Evolutionary conservation across 164 flowering plant species (phyloP).

Genomic region (Kingdonia uniflora): DNA sequence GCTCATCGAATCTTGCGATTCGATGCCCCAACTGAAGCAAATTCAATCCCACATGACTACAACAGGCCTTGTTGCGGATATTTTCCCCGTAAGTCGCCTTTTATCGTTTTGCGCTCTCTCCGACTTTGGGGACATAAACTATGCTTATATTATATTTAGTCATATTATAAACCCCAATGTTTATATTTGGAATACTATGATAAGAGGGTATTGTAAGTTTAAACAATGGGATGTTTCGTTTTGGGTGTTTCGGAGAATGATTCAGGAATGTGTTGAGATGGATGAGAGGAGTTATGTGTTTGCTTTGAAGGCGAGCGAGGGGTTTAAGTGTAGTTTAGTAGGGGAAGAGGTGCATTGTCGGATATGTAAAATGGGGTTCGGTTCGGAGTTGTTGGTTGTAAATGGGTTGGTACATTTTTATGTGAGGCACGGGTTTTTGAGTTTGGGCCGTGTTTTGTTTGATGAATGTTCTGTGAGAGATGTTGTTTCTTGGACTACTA

Average conservation of each 20-base stretch:
- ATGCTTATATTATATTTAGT: slow-evolving; percentile 34
- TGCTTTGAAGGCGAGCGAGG: slow-evolving; percentile 43
- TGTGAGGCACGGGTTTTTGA: slow-evolving; percentile 20
- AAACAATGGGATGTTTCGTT: slow-evolving; percentile 21
- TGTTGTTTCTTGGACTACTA: slow-evolving; percentile 55
- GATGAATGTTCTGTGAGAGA: slow-evolving; percentile 34
- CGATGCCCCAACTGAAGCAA: slow-evolving; percentile 50
- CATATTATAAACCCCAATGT: slow-evolving; percentile 37
- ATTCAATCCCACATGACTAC: slow-evolving; percentile 57
- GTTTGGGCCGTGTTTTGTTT: slow-evolving; percentile 32
- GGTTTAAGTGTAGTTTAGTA: slow-evolving; percentile 6
- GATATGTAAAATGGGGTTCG: slow-evolving; percentile 41
- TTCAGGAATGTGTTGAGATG: slow-evolving; percentile 30
- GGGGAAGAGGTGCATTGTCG: slow-evolving; percentile 30
- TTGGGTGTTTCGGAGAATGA: slow-evolving; percentile 33
- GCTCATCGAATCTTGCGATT: slow-evolving; percentile 41
- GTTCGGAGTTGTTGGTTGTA: slow-evolving; percentile 25
- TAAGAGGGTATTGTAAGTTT: slow-evolving; percentile 33
- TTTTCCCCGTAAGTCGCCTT: slow-evolving; percentile 51
- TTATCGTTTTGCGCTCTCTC: slow-evolving; percentile 50
- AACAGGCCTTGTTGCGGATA: slow-evolving; percentile 39
- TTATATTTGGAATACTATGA: slow-evolving; percentile 63
- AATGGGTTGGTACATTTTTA: slow-evolving; percentile 57
- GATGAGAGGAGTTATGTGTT: slow-evolving; percentile 48
- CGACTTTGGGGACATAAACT: slow-evolving; percentile 33